Conservation (phyloP, 2,329 filamentous ascomycete species). For the Pseudogymnoascus verrucosus region DNA sequence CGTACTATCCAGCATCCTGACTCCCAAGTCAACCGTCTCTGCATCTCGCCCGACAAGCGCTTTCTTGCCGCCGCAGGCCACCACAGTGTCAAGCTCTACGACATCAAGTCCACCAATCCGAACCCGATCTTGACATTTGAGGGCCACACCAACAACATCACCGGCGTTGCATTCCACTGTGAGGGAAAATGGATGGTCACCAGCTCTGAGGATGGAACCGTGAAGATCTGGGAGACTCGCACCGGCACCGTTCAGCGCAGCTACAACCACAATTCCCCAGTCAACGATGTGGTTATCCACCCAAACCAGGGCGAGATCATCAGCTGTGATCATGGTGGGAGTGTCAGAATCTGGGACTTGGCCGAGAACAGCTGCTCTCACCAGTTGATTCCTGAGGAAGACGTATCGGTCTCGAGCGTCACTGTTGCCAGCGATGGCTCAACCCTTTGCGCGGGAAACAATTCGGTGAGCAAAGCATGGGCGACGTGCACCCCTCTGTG, state of each 20-base stretch:
- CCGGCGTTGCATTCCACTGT: conserved; percentile 94
- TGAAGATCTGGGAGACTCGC: conserved; percentile 94
- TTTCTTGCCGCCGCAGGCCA: conserved; percentile 76
- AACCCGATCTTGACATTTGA: conserved; percentile 90
- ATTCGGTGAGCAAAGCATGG: conserved; percentile 53
- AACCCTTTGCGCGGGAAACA: conserved; percentile 88
- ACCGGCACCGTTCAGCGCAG: conserved; percentile 82
- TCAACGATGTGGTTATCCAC: conserved; percentile 98
- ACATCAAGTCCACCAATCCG: conserved; percentile 97
- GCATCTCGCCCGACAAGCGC: conserved; percentile 96
- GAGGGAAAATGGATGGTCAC: conserved; percentile 99
- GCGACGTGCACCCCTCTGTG: neutral
- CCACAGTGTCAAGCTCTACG: conserved; percentile 91
- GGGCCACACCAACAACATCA: conserved; percentile 92
- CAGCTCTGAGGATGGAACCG: conserved; percentile 89
- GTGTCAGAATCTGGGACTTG: conserved; percentile 91
- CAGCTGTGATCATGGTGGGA: conserved; percentile 86
- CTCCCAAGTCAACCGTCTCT: conserved; percentile 95
- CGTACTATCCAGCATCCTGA: conserved; percentile 97
- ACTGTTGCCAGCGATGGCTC: conserved; percentile 93
- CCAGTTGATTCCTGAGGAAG: conserved; percentile 91
- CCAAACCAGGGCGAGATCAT: conserved; percentile 98
- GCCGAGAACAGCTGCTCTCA: conserved; percentile 96
- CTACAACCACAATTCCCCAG: conserved; percentile 80
- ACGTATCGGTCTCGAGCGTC: conserved; percentile 86